phyloP scores from a whole-genome alignment of 805 yeast species.

The Yamadazyma nakazawae region DNA sequence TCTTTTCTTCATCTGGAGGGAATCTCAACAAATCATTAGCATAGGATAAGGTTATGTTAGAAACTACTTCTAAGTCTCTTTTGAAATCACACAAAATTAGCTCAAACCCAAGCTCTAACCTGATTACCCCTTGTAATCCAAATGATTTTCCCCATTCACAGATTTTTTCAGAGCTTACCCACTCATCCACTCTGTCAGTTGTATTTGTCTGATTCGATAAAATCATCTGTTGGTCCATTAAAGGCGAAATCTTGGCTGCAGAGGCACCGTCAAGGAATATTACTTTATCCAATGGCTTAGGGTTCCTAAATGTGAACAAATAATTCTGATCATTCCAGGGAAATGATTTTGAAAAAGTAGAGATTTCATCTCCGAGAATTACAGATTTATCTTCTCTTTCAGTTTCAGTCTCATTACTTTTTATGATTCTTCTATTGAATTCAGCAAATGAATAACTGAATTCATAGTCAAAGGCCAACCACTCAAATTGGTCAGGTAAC shows the following conservation, averaged over 20 bases:
- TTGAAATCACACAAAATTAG: slow-evolving; percentile 57
- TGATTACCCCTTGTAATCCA: slow-evolving; percentile 55
- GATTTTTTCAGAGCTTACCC: slow-evolving; percentile 45
- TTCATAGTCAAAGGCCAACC: slow-evolving; percentile 66
- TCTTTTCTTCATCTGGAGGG: slow-evolving; percentile 22
- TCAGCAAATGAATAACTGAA: slow-evolving; percentile 52
- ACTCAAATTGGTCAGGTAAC: slow-evolving; percentile 49
- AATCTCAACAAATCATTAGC: slow-evolving; percentile 37
- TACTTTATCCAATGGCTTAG: slow-evolving; percentile 46
- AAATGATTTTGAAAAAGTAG: not conserved
- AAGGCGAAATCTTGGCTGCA: slow-evolving; percentile 60
- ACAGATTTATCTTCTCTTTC: not conserved
- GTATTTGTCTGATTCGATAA: slow-evolving; percentile 18
- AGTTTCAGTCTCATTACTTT: not conserved
- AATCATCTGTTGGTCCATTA: slow-evolving; percentile 50
- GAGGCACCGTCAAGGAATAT: slow-evolving; percentile 65
- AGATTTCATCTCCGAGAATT: not conserved
- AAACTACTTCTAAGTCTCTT: slow-evolving; percentile 46
- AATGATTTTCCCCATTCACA: slow-evolving; percentile 55
- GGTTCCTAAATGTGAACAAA: slow-evolving; percentile 46
- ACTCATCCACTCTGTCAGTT: slow-evolving; percentile 33
- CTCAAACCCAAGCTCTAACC: slow-evolving; percentile 62
- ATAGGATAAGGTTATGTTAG: slow-evolving; percentile 40
- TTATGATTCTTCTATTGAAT: slow-evolving; percentile 2
- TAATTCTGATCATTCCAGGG: slow-evolving; percentile 13